Evolutionary conservation across 306 rosid species (phyloP).

Genomic region (Acacia melanoxylon): DNA sequence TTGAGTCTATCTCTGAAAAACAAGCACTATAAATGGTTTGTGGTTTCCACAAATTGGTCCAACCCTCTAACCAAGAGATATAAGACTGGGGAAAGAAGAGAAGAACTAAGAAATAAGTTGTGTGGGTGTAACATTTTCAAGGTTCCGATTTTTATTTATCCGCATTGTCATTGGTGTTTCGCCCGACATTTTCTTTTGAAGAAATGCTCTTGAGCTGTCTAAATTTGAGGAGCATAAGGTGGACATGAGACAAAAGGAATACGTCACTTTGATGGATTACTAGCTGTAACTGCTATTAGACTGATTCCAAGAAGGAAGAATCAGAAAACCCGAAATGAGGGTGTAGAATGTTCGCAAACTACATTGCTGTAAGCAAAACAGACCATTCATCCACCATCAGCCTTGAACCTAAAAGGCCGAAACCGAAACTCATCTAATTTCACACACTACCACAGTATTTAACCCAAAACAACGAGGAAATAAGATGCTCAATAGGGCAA

Average conservation of each 20-base stretch:
- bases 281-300: not conserved
- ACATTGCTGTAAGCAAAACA: not conserved
- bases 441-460: not conserved
- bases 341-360: not conserved
- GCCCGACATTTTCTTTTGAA: not conserved
- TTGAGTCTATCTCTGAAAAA: not conserved
- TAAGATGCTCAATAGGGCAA: not conserved
- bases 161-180: not conserved
- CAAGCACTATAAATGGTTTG: not conserved
- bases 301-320: constrained; percentile 4
- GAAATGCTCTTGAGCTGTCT: not conserved
- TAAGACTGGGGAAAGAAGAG: not conserved
- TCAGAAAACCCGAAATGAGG: constrained; percentile 7
- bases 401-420: not conserved
- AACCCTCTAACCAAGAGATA: not conserved
- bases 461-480: not conserved
- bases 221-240: not conserved
- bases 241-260: not conserved
- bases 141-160: not conserved
- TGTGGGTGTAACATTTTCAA: not conserved
- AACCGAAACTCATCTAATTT: not conserved
- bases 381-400: not conserved
- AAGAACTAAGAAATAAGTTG: not conserved
- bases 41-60: not conserved
- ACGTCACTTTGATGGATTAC: not conserved